Conservation (phyloP, 306 rosid species). For the Trifolium fragiferum region DNA sequence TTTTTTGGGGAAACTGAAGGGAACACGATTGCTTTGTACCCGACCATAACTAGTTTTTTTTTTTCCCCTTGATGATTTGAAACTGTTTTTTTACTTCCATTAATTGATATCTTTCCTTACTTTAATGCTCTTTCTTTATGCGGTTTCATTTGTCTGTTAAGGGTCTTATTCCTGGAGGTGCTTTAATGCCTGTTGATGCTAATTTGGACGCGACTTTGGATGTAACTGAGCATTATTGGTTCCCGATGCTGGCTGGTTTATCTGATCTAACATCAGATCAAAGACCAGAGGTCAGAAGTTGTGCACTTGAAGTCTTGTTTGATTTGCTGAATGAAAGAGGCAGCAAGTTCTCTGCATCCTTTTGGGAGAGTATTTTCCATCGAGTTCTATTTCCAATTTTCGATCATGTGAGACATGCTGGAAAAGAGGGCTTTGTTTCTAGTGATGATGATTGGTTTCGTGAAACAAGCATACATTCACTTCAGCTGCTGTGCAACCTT, state of each 20-base stretch:
- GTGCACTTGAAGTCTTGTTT: constrained; percentile 97
- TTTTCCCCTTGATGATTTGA: constrained; percentile 20
- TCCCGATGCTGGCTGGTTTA: constrained; percentile 99
- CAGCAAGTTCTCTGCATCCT: constrained; percentile 82
- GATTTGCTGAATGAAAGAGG: constrained; percentile 99
- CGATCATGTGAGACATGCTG: constrained; percentile 97
- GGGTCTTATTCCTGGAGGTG: constrained; percentile 99
- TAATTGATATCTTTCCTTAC: constrained; percentile 13
- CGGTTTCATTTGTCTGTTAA: constrained; percentile 44
- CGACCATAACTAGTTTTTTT: neutral
- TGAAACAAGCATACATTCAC: constrained; percentile 96
- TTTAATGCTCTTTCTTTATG: neutral
- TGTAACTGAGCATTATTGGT: constrained; percentile 98
- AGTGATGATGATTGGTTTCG: constrained; percentile 85
- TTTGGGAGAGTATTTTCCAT: constrained; percentile 98
- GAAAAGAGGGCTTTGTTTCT: constrained; percentile 73
- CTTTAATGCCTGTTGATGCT: constrained; percentile 81
- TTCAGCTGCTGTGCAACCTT: constrained; percentile 97
- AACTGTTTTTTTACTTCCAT: constrained; percentile 3
- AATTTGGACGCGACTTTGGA: constrained; percentile 65
- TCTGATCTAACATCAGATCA: constrained; percentile 97
- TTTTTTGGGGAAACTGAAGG: constrained; percentile 34
- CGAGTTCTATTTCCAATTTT: constrained; percentile 98
- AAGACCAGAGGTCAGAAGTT: constrained; percentile 96
- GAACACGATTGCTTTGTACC: constrained; percentile 10